Conservation (phyloP, 2,329 filamentous ascomycete species). For the Dactylonectria estremocensis region DNA sequence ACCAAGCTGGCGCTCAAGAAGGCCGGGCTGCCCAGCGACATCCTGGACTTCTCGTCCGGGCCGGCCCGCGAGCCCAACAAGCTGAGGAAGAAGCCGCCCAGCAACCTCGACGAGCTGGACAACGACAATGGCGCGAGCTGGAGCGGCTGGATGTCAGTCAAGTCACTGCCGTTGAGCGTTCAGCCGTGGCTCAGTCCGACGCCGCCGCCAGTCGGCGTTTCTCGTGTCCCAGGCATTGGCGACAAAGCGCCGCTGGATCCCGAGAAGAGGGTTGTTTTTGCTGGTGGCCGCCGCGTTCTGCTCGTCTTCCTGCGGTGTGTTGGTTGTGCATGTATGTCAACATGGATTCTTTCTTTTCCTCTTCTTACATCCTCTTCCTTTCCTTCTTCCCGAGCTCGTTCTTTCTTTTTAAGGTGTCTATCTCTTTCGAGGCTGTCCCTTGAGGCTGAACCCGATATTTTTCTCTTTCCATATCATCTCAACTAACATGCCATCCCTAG, state of each 20-base stretch:
- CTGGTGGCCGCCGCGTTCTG: constrained; percentile 61
- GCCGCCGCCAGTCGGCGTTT: constrained; percentile 65
- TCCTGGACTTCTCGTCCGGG: constrained; percentile 57
- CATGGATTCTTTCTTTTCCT: constrained; percentile 7
- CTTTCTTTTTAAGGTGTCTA: too few relatives aligned
- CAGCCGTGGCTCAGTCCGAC: constrained; percentile 68
- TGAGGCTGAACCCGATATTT: not conserved
- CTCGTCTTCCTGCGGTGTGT: constrained; percentile 70
- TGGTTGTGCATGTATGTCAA: constrained; percentile 67
- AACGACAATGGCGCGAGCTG: constrained; percentile 49
- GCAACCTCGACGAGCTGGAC: constrained; percentile 49
- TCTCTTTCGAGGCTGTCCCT: too few relatives aligned
- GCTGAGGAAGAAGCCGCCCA: constrained; percentile 51
- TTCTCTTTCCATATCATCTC: not conserved
- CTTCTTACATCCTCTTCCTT: constrained; percentile 12
- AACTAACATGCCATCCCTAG: constrained; percentile 48
- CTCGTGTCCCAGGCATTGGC: constrained; percentile 63
- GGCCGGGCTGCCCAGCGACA: constrained; percentile 67
- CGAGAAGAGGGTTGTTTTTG: constrained; percentile 60
- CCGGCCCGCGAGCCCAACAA: constrained; percentile 52
- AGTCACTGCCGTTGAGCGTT: constrained; percentile 65
- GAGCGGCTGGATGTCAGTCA: constrained; percentile 66
- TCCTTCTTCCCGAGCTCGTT: not conserved
- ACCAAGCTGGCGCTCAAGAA: constrained; percentile 73
- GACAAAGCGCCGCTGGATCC: constrained; percentile 65